Percentiles rank a stretch among this genome's conserved stretches.
phyloP scores from a whole-genome alignment of 345 rosid species.

The Euphorbia pulcherrima region DNA sequence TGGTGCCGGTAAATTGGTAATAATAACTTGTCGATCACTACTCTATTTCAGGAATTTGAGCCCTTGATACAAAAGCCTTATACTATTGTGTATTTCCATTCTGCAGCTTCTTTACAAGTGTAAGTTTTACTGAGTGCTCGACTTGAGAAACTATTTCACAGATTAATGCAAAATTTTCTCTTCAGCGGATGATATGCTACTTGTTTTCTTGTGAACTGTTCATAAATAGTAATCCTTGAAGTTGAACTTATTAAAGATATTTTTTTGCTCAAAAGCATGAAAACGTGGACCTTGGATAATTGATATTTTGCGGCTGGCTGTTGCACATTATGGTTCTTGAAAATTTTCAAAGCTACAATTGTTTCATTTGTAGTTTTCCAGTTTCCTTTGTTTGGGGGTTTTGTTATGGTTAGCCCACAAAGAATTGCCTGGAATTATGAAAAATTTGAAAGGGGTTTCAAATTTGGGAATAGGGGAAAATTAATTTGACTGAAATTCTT shows the following conservation, averaged over 20 bases:
- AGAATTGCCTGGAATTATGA: background rate
- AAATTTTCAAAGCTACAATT: background rate
- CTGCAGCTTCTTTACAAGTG: slow-evolving; percentile 92
- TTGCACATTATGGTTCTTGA: background rate
- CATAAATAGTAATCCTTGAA: background rate
- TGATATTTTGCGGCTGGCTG: slow-evolving; percentile 4
- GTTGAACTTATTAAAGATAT: background rate
- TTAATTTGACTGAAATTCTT: background rate
- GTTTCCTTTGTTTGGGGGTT: background rate
- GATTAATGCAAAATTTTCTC: slow-evolving; percentile 1
- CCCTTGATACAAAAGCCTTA: slow-evolving; percentile 95
- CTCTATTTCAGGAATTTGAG: slow-evolving; percentile 83
- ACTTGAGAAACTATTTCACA: slow-evolving; percentile 7
- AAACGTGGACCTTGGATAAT: background rate
- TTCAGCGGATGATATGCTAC: slow-evolving; percentile 13
- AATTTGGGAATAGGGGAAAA: background rate
- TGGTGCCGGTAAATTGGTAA: background rate
- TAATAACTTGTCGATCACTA: background rate
- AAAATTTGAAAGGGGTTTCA: background rate
- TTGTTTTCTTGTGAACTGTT: background rate
- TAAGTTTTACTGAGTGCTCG: slow-evolving; percentile 41
- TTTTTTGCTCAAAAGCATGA: background rate
- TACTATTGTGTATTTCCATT: slow-evolving; percentile 81
- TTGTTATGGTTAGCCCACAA: background rate
- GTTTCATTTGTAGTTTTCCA: background rate